These are phyloP conservation scores for Pseudocercospora cruenta DNA, from an alignment of 2,329 filamentous ascomycete species.

Conservation along the genomic window DNA sequence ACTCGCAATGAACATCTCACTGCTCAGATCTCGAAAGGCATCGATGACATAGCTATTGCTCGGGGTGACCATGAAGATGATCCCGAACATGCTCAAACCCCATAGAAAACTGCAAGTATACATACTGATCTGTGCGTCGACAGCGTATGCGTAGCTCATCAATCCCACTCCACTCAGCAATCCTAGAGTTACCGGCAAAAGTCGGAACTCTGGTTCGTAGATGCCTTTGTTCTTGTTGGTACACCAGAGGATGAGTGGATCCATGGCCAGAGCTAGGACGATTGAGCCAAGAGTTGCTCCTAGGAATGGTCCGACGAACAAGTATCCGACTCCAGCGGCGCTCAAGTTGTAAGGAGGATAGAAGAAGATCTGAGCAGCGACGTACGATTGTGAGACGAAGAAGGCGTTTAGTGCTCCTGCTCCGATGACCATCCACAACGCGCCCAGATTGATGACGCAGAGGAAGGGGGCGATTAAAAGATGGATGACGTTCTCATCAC, in stretches of 20 bases:
- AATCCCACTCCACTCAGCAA: background rate
- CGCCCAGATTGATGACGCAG: background rate
- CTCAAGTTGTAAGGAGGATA: background rate
- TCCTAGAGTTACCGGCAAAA: background rate
- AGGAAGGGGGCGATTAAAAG: background rate
- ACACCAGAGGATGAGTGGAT: background rate
- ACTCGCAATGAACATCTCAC: background rate
- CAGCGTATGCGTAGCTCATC: background rate
- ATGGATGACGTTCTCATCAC: background rate
- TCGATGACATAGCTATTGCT: background rate
- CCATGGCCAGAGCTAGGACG: background rate
- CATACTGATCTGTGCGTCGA: background rate
- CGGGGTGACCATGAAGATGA: background rate
- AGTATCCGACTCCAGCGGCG: background rate
- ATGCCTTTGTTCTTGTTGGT: background rate
- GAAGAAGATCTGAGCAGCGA: background rate
- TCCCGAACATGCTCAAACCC: background rate
- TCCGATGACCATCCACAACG: background rate
- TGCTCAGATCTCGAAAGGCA: background rate
- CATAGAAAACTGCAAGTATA: background rate
- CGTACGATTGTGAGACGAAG: background rate
- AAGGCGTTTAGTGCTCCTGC: background rate
- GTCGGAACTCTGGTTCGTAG: background rate
- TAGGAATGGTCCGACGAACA: background rate
- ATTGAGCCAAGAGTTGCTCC: background rate